phyloP scores from a whole-genome alignment of 345 rosid species.

The Hibiscus mutabilis region DNA sequence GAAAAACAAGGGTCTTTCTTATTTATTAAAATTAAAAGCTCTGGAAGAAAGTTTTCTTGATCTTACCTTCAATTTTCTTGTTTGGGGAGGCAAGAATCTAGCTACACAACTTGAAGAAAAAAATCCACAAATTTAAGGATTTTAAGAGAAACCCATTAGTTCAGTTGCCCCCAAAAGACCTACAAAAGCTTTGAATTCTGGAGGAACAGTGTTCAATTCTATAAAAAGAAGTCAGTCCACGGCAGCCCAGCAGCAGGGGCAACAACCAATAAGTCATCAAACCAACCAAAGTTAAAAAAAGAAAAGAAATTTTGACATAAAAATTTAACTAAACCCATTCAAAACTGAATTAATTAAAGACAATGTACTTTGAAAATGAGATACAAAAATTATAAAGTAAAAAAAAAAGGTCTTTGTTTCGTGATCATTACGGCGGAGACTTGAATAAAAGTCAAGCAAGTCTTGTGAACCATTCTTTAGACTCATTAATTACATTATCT shows the following conservation, averaged over 20 bases:
- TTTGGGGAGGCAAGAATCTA: neutral
- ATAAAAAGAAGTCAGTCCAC: neutral
- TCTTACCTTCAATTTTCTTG: constrained; percentile 14
- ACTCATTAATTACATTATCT: too few species aligned
- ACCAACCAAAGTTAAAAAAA: too few species aligned
- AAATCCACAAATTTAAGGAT: neutral
- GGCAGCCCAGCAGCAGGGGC: neutral
- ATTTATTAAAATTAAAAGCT: neutral
- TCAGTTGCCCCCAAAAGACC: neutral
- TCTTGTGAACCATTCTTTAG: neutral
- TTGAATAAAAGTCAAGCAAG: neutral
- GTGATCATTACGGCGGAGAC: neutral
- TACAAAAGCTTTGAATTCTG: neutral
- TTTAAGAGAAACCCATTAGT: constrained; percentile 1
- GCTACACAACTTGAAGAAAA: neutral
- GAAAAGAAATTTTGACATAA: too few species aligned
- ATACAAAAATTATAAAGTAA: too few species aligned
- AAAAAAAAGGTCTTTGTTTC: neutral
- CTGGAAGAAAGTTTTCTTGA: neutral
- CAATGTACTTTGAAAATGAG: too few species aligned
- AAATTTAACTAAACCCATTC: too few species aligned
- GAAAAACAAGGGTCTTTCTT: neutral
- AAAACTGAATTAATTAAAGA: too few species aligned
- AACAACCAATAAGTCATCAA: too few species aligned
- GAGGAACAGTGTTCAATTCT: neutral